These are phyloP conservation scores for Trichosporon inkin DNA, from an alignment of 1,284 basidiomycete genomes.

Conservation along the genomic window DNA sequence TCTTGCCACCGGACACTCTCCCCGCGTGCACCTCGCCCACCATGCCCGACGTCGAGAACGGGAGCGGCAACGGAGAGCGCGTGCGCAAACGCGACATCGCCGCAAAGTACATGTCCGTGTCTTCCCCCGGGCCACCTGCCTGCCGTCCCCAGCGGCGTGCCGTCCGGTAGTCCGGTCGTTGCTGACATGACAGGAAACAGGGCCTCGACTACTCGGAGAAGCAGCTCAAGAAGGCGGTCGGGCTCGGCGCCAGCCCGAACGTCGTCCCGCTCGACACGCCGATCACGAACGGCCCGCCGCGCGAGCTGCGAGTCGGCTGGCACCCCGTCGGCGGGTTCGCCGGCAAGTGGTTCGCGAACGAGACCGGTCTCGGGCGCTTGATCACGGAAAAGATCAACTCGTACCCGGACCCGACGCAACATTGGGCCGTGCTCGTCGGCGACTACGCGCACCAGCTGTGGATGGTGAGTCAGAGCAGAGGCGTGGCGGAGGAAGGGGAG, in stretches of 20 bases:
- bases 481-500: neutral
- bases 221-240: conserved; percentile 13
- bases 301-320: conserved; percentile 17
- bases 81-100: conserved; percentile 22
- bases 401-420: conserved; percentile 24
- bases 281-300: neutral
- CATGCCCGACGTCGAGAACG: neutral
- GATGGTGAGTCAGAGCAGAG: conserved; percentile 19
- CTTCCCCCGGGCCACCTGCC: too few species aligned
- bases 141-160: too few species aligned
- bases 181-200: conserved; percentile 5
- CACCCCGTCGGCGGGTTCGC: conserved; percentile 21
- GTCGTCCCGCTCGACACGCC: conserved; percentile 13
- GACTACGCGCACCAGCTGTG: conserved; percentile 23
- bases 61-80: neutral
- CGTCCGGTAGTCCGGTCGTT: too few species aligned
- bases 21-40: too few species aligned
- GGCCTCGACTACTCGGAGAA: conserved; percentile 14
- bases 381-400: conserved; percentile 23
- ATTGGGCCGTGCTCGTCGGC: conserved; percentile 23
- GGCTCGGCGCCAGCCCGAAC: conserved; percentile 18
- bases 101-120: conserved; percentile 10
- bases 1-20: neutral
- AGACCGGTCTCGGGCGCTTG: conserved; percentile 18
- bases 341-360: conserved; percentile 21